These are phyloP conservation scores for Colletotrichum somersetense DNA, from an alignment of 2,329 filamentous ascomycete genomes.

Conservation along the genomic window DNA sequence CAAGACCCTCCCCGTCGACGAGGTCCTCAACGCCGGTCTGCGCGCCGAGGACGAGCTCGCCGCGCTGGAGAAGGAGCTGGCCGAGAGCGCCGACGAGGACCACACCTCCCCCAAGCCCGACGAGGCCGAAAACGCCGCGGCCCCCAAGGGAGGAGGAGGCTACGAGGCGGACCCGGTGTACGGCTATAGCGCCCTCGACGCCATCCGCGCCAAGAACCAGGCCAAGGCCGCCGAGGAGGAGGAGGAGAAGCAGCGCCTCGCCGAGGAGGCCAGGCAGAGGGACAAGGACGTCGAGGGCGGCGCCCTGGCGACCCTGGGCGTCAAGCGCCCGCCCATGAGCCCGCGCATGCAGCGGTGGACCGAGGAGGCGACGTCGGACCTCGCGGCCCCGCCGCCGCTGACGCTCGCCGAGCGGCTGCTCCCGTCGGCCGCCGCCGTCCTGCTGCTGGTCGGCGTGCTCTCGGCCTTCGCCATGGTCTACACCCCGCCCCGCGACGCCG, in stretches of 20 bases:
- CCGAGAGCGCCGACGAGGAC: slow-evolving; percentile 41
- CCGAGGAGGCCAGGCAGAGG: slow-evolving; percentile 54
- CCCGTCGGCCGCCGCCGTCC: slow-evolving; percentile 65
- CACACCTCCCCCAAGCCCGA: slow-evolving; percentile 37
- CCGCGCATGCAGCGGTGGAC: slow-evolving; percentile 56
- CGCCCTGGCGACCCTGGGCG: slow-evolving; percentile 56
- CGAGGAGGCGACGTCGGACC: slow-evolving; percentile 62
- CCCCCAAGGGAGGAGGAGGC: slow-evolving; percentile 30
- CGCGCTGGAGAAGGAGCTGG: slow-evolving; percentile 59
- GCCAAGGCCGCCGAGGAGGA: slow-evolving; percentile 63
- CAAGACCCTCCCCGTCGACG: slow-evolving; percentile 67
- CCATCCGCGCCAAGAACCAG: slow-evolving; percentile 66
- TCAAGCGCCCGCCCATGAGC: slow-evolving; percentile 56
- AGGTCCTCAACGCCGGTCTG: slow-evolving; percentile 70
- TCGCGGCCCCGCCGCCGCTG: slow-evolving; percentile 66
- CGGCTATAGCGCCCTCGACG: slow-evolving; percentile 68
- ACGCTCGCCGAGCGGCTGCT: slow-evolving; percentile 65
- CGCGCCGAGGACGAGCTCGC: slow-evolving; percentile 73
- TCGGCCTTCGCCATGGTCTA: slow-evolving; percentile 63
- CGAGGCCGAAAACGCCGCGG: slow-evolving; percentile 43
- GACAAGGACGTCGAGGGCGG: slow-evolving; percentile 47
- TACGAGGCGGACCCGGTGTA: slow-evolving; percentile 64
- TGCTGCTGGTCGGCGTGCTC: slow-evolving; percentile 59
- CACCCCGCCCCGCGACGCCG: slow-evolving; percentile 47
- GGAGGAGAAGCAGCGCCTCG: slow-evolving; percentile 46